A percentile compares a stretch with the other conserved stretches of the same genome.
phyloP scores from a whole-genome alignment of 106 monocot species.

The Dioscorea alata region DNA sequence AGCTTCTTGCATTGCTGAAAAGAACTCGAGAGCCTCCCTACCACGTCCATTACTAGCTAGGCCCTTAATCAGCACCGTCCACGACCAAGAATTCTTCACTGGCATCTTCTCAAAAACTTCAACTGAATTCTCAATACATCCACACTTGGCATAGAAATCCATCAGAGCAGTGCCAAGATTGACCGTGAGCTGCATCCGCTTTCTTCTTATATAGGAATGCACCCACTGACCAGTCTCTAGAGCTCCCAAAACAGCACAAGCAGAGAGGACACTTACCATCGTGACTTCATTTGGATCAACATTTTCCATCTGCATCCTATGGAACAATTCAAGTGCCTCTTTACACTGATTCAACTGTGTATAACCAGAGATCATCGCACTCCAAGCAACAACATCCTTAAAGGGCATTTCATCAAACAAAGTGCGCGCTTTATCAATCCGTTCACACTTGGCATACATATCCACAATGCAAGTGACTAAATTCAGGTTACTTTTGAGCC shows the following conservation, averaged over 20 bases:
- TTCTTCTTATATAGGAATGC: slow-evolving; percentile 50
- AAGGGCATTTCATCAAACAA: slow-evolving; percentile 53
- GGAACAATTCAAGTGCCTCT: slow-evolving; percentile 62
- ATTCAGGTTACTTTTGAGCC: slow-evolving; percentile 21
- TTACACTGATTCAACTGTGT: slow-evolving; percentile 27
- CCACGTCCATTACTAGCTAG: slow-evolving; percentile 61
- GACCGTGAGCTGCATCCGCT: slow-evolving; percentile 34
- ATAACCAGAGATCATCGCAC: slow-evolving; percentile 75
- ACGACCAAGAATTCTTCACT: slow-evolving; percentile 50
- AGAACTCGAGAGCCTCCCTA: slow-evolving; percentile 34
- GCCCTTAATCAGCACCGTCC: slow-evolving; percentile 56
- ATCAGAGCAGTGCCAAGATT: slow-evolving; percentile 61
- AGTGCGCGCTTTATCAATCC: slow-evolving; percentile 30
- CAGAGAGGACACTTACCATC: slow-evolving; percentile 66
- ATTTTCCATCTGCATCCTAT: slow-evolving; percentile 33
- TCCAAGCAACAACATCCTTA: slow-evolving; percentile 76
- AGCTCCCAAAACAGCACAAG: slow-evolving; percentile 60
- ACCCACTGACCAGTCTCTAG: slow-evolving; percentile 72
- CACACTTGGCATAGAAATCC: slow-evolving; percentile 75
- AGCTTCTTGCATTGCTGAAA: slow-evolving; percentile 41
- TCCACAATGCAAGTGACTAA: slow-evolving; percentile 46
- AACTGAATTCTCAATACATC: slow-evolving; percentile 31
- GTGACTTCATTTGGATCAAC: slow-evolving; percentile 76
- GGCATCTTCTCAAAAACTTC: slow-evolving; percentile 42
- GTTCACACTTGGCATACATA: slow-evolving; percentile 66